Conservation (phyloP, 2,329 filamentous ascomycete genomes). For the Fusarium torreyae region DNA sequence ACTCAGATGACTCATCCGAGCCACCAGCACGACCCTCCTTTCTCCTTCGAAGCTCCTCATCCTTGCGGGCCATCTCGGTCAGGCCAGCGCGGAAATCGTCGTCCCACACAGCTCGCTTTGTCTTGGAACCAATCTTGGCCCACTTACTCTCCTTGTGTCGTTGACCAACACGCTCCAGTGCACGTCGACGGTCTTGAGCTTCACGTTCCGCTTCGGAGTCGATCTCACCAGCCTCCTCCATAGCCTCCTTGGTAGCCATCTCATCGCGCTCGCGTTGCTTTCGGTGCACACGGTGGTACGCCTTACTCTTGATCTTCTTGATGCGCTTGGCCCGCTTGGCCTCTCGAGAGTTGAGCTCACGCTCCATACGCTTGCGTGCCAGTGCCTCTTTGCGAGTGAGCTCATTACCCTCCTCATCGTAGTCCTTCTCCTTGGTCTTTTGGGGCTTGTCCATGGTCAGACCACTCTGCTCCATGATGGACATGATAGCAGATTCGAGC, state of each 20-base stretch:
- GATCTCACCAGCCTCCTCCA: constrained; percentile 70
- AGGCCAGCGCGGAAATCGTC: constrained; percentile 85
- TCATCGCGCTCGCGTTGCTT: constrained; percentile 75
- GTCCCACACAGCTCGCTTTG: constrained; percentile 88
- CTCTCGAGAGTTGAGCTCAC: constrained; percentile 90
- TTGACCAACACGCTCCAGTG: constrained; percentile 87
- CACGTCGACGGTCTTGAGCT: constrained; percentile 79
- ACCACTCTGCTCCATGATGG: constrained; percentile 91
- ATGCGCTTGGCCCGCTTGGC: constrained; percentile 91
- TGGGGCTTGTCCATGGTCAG: constrained; percentile 67
- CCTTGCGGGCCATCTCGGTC: constrained; percentile 83
- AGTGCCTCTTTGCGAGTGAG: constrained; percentile 79
- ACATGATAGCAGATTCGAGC: constrained; percentile 87
- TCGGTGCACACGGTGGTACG: constrained; percentile 91
- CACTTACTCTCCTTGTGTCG: constrained; percentile 92
- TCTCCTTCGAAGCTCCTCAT: constrained; percentile 84
- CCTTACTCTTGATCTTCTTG: constrained; percentile 99
- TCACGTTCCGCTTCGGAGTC: constrained; percentile 77
- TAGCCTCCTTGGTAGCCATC: constrained; percentile 66
- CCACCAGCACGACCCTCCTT: constrained; percentile 78
- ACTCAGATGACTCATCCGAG: constrained; percentile 68
- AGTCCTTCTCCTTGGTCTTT: constrained; percentile 70
- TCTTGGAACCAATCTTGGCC: constrained; percentile 87
- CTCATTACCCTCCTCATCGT: constrained; percentile 80
- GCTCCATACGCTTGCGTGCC: constrained; percentile 81